phyloP scores from a whole-genome alignment of 768 basidiomycete genomes.

The Termitomyces sp. region DNA sequence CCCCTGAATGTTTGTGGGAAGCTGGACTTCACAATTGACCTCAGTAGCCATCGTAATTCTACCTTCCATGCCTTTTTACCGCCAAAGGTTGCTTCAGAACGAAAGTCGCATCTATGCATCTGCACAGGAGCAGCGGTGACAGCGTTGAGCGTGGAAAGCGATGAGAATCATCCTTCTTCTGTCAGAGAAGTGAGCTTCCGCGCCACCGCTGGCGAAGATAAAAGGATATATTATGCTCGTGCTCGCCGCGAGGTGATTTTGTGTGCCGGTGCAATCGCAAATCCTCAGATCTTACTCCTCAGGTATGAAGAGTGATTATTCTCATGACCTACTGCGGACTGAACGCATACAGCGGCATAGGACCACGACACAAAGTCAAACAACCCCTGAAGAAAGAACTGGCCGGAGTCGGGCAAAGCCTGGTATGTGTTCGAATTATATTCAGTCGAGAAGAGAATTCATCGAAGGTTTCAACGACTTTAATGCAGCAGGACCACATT shows the following conservation, averaged over 20 bases:
- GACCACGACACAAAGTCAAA: slow-evolving; percentile 28
- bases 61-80: slow-evolving; percentile 20
- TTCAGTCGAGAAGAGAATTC: not conserved
- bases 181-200: slow-evolving; percentile 2
- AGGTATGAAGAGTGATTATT: slow-evolving; percentile 12
- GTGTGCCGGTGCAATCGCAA: slow-evolving; percentile 34
- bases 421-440: slow-evolving; percentile 18
- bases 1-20: slow-evolving; percentile 14
- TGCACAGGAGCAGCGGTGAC: slow-evolving; percentile 17
- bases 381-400: slow-evolving; percentile 22
- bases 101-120: slow-evolving; percentile 15
- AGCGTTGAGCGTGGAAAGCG: slow-evolving; percentile 6
- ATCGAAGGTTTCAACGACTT: not conserved
- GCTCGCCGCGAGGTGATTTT: slow-evolving; percentile 20
- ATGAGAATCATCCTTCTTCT: not conserved
- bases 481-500: slow-evolving; percentile 34
- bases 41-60: slow-evolving; percentile 12
- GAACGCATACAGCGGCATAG: slow-evolving; percentile 30
- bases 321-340: too few relatives aligned
- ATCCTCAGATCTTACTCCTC: slow-evolving; percentile 35
- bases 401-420: slow-evolving; percentile 26
- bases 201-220: not conserved
- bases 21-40: slow-evolving; percentile 18
- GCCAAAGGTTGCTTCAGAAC: slow-evolving; percentile 1
- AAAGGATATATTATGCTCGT: not conserved